Evolutionary conservation across 352 stramenopile species (phyloP), one percentile per base, ranked within the genome.

Genomic region (Phytophthora sp.): DNA sequence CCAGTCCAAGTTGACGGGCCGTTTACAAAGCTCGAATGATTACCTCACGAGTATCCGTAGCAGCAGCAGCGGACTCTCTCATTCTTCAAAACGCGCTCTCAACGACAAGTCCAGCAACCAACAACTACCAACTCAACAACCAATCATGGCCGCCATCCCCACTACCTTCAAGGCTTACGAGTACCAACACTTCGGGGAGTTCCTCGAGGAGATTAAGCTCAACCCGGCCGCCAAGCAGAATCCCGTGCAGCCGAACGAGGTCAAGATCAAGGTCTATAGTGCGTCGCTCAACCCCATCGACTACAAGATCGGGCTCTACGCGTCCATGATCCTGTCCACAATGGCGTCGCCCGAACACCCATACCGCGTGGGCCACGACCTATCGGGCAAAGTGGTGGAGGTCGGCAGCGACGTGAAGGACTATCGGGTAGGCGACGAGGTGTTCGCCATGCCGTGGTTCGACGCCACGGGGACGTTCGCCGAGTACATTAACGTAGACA

Each of bases 401-500:
- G 46, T 85, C 18, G 76, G 71, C 2, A 49, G 20, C 13, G 56
- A 73, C 21, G 66, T 82, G 42, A 73, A 53, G 27, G 45, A 57
- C 13, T 76, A 68, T 50, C 33, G 57, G 33, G 70, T 75, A 12
- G 73, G 73, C 54, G 73, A 79, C 49, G 70, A 68, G 15, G 70
- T 77, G 24, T 73, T 73, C 39, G 75, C 53, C 21, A 78, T 77
- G 42, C 18, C 46, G 0, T 47, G 59, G 29, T 51, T 67, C 31
- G 36, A 36, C 2, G 23, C 11, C 42, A 49, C 21, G 0, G 66
- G 58, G 2, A 67, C 70, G 3, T 66, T 87, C 21, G 78, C 71
- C 56, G 79, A 87, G 61, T 87, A 82, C 29, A 46, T 79, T 8
- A 62, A 59, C 23, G n/a, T 78, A 13, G 69, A 68, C 18, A 59